These are phyloP conservation scores for Globisporangium spinosum DNA, from an alignment of 352 stramenopile genomes.

Conservation along the genomic window DNA sequence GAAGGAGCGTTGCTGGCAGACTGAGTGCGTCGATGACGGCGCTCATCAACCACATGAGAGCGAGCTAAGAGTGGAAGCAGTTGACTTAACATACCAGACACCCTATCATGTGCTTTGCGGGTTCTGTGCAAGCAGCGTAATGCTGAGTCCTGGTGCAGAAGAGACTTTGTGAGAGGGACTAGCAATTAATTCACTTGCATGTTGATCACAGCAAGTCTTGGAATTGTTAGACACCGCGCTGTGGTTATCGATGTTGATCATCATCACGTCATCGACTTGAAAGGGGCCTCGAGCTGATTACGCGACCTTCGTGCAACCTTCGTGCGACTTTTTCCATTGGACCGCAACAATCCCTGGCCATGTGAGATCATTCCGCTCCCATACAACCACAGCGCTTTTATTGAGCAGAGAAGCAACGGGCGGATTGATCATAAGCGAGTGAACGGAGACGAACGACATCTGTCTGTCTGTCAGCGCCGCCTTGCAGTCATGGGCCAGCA, in stretches of 20 bases:
- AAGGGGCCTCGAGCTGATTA: neutral
- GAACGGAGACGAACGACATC: neutral
- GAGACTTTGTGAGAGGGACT: too few relatives aligned
- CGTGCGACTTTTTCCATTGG: neutral
- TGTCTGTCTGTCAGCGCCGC: neutral
- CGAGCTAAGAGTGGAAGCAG: neutral
- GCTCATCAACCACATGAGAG: neutral
- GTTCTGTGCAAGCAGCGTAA: too few relatives aligned
- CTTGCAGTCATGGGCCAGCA: slow-evolving; percentile 30
- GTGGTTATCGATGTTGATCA: too few relatives aligned
- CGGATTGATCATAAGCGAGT: neutral
- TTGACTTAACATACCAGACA: neutral
- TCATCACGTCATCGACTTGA: neutral
- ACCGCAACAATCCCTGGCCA: neutral
- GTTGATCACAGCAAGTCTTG: too few relatives aligned
- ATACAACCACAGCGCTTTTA: neutral
- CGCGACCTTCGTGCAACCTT: slow-evolving; percentile 1
- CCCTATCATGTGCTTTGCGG: too few relatives aligned
- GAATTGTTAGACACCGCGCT: too few relatives aligned
- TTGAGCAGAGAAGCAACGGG: neutral
- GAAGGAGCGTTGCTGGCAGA: too few relatives aligned
- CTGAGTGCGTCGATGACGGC: too few relatives aligned
- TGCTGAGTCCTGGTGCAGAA: too few relatives aligned
- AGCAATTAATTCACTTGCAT: too few relatives aligned
- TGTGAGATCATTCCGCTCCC: neutral